Base-by-base conservation (phyloP, 2,329 filamentous ascomycete genomes). In the Exserohilum rostratum region DNA sequence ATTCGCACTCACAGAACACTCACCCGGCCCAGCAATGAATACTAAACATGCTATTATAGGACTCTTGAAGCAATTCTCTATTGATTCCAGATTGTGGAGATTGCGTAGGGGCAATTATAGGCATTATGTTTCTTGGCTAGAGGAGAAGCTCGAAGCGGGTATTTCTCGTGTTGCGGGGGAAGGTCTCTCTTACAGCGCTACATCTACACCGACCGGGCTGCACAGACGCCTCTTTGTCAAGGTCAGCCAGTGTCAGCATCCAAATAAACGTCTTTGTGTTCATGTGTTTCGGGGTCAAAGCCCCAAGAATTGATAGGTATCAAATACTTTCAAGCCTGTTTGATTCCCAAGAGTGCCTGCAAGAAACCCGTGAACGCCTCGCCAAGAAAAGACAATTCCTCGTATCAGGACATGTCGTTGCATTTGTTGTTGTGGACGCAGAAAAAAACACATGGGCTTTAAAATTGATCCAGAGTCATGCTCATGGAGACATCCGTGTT, bases 401-500 rank as follows among this genome's bases (percentile, higher is more conserved):
- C 53, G 58, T 53, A 53, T 64, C 55, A 51, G 50, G 46, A 55
- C 37, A 64, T 62, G 58, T 56, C 55, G 49, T 58, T 47, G 35
- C 60, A 52, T 50, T 60, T 45, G 53, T 57, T n/a, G n/a, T n/a
- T n/a, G n/a, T n/a, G n/a, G n/a, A n/a, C n/a, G n/a, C n/a, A n/a
- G n/a, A n/a, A n/a, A 13, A 53, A 50, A 39, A 45, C 43, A 50
- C 57, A 51, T 44, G 48, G 40, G 48, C 58, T 43, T 61, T 67
- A 73, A 55, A 73, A 71, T 80, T 74, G 79, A 83, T 85, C 85
- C 75, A 88, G 76, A 44, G 85, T 88, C 85, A 88, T 87, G 74
- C 85, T 88, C 81, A 87, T 82, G 57, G 81, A 84, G 42, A 88
- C 82, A 74, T 88, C 86, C 22, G 93, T 98, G 76, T 90, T 96